Evolutionary conservation across 495 filamentous ascomycete genomes (phyloP), one percentile per base, ranked within the genome.

Genomic region (Penicillium alfredii): DNA sequence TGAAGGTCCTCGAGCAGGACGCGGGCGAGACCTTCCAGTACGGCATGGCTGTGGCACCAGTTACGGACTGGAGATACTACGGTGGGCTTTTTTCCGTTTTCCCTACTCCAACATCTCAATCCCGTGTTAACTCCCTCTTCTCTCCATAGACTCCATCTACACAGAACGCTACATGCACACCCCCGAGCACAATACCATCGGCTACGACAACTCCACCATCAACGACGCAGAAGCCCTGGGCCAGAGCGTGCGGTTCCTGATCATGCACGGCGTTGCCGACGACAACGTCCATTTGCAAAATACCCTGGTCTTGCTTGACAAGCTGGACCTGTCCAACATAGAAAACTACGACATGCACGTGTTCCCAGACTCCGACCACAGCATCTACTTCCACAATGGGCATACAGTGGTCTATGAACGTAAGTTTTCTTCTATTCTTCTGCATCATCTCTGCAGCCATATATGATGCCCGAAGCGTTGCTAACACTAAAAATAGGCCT

Each of bases 281-380:
- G 92, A 98, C 61, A 98, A 98, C 47, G 92, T 98, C 5, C 92
- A 98, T 58, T 73, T 94, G 58, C 92, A 98, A 60, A 97, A 94
- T 55, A 81, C 87, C 1, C 69, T 96, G 33, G 82, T 78, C 3
- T 61, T 98, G 45, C 61, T 97, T 29, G 92, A 98, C 60, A 82
- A 81, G 49, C 69, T 98, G 26, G 88, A 98, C 62, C 53, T 95
- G 40, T 80, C 68, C 2, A 77, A 77, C 17, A 77, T 97, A 2
- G 83, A 94, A 63, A 98, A 98, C 57, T 98, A 95, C 45, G 92
- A 98, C 56, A 75, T 97, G 28, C 90, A 95, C 61, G 79, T 95
- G 12, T 98, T 93, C 64, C 92, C 92, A 7, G 92, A 98, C 58
- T 89, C 83, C 8, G 90, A 98, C 65, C 92, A 98, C 62, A 81